Evolutionary conservation across 2,329 filamentous ascomycete species (phyloP).

Genomic region (Fusarium beomiforme): DNA sequence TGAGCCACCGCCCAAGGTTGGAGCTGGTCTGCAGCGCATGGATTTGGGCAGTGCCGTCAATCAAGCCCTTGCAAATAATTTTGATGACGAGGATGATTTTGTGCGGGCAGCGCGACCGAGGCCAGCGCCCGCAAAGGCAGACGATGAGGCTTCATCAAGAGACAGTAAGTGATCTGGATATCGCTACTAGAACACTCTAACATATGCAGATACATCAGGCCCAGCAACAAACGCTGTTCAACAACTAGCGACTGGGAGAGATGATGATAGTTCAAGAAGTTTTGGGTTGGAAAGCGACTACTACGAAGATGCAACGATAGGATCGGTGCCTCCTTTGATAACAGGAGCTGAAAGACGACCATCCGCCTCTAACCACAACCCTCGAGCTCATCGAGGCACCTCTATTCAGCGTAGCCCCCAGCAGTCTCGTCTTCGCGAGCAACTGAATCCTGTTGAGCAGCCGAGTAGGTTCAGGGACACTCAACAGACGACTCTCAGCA

Average conservation of each 20-base stretch:
- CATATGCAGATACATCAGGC: constrained; percentile 2
- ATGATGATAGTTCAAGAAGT: constrained; percentile 48
- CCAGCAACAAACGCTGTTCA: not conserved
- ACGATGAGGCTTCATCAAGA: constrained; percentile 36
- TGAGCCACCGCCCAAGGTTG: constrained; percentile 45
- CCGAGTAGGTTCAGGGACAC: not conserved
- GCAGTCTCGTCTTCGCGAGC: not conserved
- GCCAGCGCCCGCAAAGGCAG: not conserved
- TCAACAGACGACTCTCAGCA: not conserved
- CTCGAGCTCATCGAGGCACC: not conserved
- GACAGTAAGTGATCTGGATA: constrained; percentile 15
- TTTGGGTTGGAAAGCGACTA: constrained; percentile 51
- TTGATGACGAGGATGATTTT: constrained; percentile 32
- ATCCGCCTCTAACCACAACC: not conserved
- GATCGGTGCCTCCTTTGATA: constrained; percentile 38
- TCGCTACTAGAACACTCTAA: not conserved
- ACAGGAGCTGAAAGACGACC: constrained; percentile 3
- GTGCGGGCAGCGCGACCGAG: constrained; percentile 18
- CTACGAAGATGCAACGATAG: constrained; percentile 52
- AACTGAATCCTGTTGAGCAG: not conserved
- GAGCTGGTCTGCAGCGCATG: constrained; percentile 36
- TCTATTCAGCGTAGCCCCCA: not conserved
- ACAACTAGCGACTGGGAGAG: constrained; percentile 31
- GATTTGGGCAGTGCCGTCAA: constrained; percentile 46
- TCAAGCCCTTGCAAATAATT: constrained; percentile 38